Percentiles rank a stretch among this genome's conserved stretches.
Conservation (phyloP, 441 rosid genomes). For the Jatropha podagrica region DNA sequence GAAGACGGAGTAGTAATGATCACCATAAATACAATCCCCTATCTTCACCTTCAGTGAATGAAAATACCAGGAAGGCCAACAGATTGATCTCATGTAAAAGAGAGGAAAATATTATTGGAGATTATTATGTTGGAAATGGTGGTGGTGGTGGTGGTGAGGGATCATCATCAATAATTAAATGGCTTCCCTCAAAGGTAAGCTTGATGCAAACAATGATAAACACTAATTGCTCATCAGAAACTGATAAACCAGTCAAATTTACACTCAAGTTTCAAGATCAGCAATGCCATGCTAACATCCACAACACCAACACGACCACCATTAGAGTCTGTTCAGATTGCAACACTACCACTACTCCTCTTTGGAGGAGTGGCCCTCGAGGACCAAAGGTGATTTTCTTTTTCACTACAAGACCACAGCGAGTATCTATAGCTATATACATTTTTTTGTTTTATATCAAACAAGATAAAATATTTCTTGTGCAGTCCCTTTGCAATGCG, state of each 20-base stretch:
- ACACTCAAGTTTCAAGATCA: conserved; percentile 13
- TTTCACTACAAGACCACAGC: no score
- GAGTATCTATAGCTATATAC: no score
- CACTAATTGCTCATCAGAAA: conserved; percentile 20
- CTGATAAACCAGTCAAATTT: conserved; percentile 16
- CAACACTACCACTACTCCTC: conserved; percentile 58
- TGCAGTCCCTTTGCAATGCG: conserved; percentile 69
- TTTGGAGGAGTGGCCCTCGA: conserved; percentile 69
- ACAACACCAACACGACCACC: conserved; percentile 11
- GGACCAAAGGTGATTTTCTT: conserved; percentile 55
- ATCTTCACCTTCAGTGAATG: conserved; percentile 18
- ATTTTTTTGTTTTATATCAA: no score
- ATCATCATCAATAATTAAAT: conserved; percentile 19
- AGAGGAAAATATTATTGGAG: conserved; percentile 13
- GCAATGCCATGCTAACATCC: conserved; percentile 10
- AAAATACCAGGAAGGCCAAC: no score
- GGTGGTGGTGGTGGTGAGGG: conserved; percentile 16
- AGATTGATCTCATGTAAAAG: background rate
- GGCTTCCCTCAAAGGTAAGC: conserved; percentile 52
- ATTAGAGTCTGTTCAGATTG: conserved; percentile 54
- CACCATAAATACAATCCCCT: conserved; percentile 11
- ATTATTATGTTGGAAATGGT: background rate
- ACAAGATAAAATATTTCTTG: background rate
- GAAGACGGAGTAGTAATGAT: conserved; percentile 12
- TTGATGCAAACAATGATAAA: conserved; percentile 37